Base-by-base conservation (phyloP, 2,329 filamentous ascomycete species). In the Clonostachys rhizophaga region DNA sequence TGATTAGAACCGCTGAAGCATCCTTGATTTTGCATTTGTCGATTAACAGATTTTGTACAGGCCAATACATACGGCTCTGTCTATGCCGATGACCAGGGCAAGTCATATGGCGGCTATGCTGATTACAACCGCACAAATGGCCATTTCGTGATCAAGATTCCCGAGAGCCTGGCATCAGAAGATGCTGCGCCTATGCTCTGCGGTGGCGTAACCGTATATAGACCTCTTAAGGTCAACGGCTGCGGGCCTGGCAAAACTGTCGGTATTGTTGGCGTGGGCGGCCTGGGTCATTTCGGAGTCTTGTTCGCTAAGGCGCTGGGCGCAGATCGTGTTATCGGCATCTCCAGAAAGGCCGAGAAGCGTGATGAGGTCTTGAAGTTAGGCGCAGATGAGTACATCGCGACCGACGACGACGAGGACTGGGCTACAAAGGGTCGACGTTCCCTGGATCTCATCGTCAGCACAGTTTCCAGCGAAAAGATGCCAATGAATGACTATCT, bases 181-280 rank as follows among this genome's bases (percentile, higher is more conserved):
- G 64, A 81, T 40, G 87, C 84, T 1, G 89, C 87, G 2, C 87
- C 87, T 2, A 89, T 91, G 85, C 76, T 94, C 50, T 95, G 89
- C 63, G 89, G 87, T 11, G 89, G 89, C 48, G 73, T 92, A 37
- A 94, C 89, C 0, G 81, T 82, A 41, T 95, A 84, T 69, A 85
- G 79, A 43, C 89, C 89, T 1, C 75, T 95, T 2, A 82, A 87
- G 49, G 76, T 87, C 43, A 83, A 89, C 58, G 86, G 85, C 24
- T 76, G 76, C 49, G 86, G 86, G 0, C 85, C 85, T 1, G 87
- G 88, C 48, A 88, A 87, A 72, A 87, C 86, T 68, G 79, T 89
- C 24, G 86, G 76, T 35, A 79, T 90, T 49, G 78, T 89, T 12
- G 86, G 86, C 46, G 68, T 89, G 53, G 83, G 84, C n/a, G 84